Base-by-base conservation (phyloP, 2,329 filamentous ascomycete genomes). In the Fusarium xylarioides region DNA sequence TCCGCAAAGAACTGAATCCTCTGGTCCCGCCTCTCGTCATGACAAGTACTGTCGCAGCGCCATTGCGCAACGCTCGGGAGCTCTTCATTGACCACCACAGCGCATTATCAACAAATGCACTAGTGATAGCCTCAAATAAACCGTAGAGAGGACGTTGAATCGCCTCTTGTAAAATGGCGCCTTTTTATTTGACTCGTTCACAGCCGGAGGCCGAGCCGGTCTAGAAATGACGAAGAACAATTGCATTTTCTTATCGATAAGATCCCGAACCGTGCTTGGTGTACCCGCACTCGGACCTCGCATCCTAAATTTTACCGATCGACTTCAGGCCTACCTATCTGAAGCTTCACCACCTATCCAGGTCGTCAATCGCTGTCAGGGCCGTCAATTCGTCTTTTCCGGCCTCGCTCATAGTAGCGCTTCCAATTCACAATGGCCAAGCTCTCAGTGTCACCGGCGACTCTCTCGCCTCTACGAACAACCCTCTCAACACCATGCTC, bases 281-380 rank as follows among this genome's bases (percentile, higher is more conserved):
- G 50, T 65, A 69, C 65, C 72, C 72, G 61, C 67, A 52, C 50
- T 62, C 66, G 59, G 60, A 60, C 62, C 57, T 74, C 60, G 66
- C 65, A 76, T 76, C 67, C 73, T 74, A 78, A 78, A 78, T 78
- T 78, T 78, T 78, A 77, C 76, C 76, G 69, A 59, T 40, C 56
- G 44, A 72, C 73, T 57, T 64, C 73, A 64, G 57, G 64, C 26
- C 50, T 28, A 21, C 37, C 54, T 53, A 63, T 32, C 63, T 43
- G 18, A 62, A 72, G 57, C 63, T 71, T 63, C 52, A 71, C 58
- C 58, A 57, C 49, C 69, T 52, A 35, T 28, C 40, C 16, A 68
- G 63, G 56, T 58, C 62, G 46, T 50, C 63, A 28, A 70, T 70
- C 53, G 69, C 47, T 46, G 62, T 40, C 54, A 68, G 53, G 58